These are phyloP conservation scores for Linnemannia schmuckeri DNA, from an alignment of 192 early-diverging fungal genomes.

Conservation along the genomic window DNA sequence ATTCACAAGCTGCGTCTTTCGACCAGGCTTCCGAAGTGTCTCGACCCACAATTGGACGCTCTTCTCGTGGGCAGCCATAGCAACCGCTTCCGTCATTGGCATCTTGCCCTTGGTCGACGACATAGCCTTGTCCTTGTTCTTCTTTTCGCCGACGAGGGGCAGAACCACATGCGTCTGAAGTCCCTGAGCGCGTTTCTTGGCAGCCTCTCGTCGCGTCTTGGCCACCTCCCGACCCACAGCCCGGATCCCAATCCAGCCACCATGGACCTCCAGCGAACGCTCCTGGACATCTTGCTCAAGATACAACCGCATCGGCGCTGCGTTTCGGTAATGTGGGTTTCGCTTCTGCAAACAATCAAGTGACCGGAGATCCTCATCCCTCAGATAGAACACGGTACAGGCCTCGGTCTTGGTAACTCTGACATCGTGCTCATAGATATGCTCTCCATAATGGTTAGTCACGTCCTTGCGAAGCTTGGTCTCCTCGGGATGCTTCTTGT, in stretches of 20 bases:
- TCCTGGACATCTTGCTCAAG: not conserved
- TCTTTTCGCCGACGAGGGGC: too few species aligned
- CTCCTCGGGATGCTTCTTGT: slow-evolving; percentile 1
- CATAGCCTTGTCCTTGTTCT: not conserved
- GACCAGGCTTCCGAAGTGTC: not conserved
- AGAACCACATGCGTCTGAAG: not conserved
- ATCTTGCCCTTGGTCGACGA: not conserved
- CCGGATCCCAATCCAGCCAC: not conserved
- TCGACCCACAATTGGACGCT: not conserved
- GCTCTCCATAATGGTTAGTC: not conserved
- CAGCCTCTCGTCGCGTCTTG: not conserved
- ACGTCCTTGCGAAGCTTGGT: not conserved
- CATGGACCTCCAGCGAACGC: not conserved
- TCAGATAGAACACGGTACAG: not conserved
- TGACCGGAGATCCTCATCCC: not conserved
- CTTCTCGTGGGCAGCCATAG: not conserved
- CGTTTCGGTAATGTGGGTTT: slow-evolving; percentile 18
- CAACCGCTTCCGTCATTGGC: not conserved
- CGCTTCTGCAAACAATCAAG: not conserved
- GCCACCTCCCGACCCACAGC: not conserved
- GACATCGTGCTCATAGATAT: not conserved
- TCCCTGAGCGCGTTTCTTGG: not conserved
- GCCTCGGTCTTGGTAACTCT: slow-evolving; percentile 27
- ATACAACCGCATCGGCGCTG: slow-evolving; percentile 19
- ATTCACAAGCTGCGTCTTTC: not conserved